A percentile compares a stretch with the other conserved stretches of the same genome.
phyloP scores from a whole-genome alignment of 2,329 filamentous ascomycete species.

The Phialophora tarda region DNA sequence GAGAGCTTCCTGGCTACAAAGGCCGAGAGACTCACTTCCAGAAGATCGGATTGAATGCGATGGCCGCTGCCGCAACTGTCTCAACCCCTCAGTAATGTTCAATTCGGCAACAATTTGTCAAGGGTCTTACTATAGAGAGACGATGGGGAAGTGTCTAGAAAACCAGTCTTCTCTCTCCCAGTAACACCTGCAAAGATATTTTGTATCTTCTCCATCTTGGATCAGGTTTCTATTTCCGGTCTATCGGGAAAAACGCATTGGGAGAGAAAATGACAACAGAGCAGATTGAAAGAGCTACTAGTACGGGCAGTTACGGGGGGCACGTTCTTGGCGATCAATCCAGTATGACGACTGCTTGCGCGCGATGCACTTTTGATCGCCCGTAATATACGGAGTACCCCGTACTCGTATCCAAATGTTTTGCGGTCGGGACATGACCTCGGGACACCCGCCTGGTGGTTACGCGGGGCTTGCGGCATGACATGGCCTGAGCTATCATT shows the following conservation, averaged over 20 bases:
- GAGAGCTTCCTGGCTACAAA: conserved; percentile 16
- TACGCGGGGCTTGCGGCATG: too few relatives aligned
- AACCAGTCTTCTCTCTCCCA: conserved; percentile 37
- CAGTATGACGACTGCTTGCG: not conserved
- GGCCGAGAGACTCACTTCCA: conserved; percentile 79
- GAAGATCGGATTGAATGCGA: conserved; percentile 97
- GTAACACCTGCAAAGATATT: conserved; percentile 36
- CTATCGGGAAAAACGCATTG: not conserved
- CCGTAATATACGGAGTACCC: too few relatives aligned
- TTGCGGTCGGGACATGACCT: too few relatives aligned
- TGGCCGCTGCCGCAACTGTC: conserved; percentile 78
- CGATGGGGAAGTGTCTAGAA: conserved; percentile 32
- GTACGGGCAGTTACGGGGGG: not conserved
- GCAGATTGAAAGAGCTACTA: not conserved
- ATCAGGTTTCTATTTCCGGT: not conserved
- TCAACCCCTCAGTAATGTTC: conserved; percentile 8
- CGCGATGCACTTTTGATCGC: not conserved
- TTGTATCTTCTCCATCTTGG: conserved; percentile 36
- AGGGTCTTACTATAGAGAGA: conserved; percentile 36
- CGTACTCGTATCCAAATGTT: too few relatives aligned
- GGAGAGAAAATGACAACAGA: conserved; percentile 1
- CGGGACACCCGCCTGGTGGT: too few relatives aligned
- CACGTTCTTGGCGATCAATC: not conserved
- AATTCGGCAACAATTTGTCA: conserved; percentile 13
- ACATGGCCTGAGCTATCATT: too few relatives aligned